A percentile compares a stretch with the other conserved stretches of the same genome.
phyloP scores from a whole-genome alignment of 768 basidiomycete genomes.

The Suillus subaureus region DNA sequence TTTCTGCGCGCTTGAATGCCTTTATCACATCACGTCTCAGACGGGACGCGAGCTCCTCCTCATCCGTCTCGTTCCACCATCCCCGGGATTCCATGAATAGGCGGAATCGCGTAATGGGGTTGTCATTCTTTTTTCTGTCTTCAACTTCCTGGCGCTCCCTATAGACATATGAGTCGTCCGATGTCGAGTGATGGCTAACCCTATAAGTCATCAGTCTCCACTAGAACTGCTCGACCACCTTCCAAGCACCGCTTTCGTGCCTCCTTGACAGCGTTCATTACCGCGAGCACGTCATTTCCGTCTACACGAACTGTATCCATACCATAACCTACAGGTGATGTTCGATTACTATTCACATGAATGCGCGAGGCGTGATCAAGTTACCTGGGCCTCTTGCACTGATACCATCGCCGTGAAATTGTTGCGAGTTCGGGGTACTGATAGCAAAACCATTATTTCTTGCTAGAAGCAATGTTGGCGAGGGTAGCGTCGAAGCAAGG shows the following conservation, averaged over 20 bases:
- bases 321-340: conserved; percentile 53
- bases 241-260: conserved; percentile 73
- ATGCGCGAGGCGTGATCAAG: conserved; percentile 20
- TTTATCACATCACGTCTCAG: conserved; percentile 75
- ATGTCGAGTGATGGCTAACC: conserved; percentile 93
- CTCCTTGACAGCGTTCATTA: conserved; percentile 73
- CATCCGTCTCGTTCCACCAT: conserved; percentile 85
- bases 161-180: conserved; percentile 95
- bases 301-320: conserved; percentile 92
- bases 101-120: conserved; percentile 85
- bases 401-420: conserved; percentile 92
- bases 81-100: conserved; percentile 78
- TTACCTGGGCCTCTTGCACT: conserved; percentile 80
- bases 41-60: conserved; percentile 66
- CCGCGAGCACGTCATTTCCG: conserved; percentile 90
- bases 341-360: background rate
- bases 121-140: conserved; percentile 87
- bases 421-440: conserved; percentile 87
- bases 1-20: conserved; percentile 79
- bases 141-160: conserved; percentile 88
- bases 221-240: conserved; percentile 77
- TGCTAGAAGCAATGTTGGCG: conserved; percentile 73
- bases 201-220: conserved; percentile 94
- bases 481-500: conserved; percentile 73
- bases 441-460: conserved; percentile 94